Evolutionary conservation across 148 eudicot genomes (phyloP).

Genomic region (Rhododendron kiyosumense): DNA sequence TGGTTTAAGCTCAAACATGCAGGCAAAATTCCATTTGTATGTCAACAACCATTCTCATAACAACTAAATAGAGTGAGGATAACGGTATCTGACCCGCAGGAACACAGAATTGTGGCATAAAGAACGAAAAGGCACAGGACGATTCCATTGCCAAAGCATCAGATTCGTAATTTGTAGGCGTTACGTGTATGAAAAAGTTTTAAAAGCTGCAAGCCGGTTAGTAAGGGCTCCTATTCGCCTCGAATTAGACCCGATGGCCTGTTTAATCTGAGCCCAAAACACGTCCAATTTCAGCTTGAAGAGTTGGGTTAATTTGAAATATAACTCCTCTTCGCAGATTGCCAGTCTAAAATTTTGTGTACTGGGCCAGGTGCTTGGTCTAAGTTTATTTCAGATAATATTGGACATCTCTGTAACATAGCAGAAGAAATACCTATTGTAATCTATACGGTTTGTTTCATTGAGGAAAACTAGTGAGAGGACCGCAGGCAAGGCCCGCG

Average conservation of each 20-base stretch:
- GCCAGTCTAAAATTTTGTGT: not conserved
- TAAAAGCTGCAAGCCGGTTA: not conserved
- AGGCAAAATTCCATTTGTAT: not conserved
- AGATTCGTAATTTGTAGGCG: not conserved
- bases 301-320: not conserved
- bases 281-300: not conserved
- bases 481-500: no score
- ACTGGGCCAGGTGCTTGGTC: not conserved
- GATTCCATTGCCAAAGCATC: not conserved
- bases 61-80: not conserved
- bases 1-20: not conserved
- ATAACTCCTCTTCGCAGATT: not conserved
- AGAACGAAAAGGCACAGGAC: not conserved
- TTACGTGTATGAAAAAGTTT: not conserved
- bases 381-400: not conserved
- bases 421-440: no score
- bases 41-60: not conserved
- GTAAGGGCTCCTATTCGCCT: not conserved
- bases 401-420: not conserved
- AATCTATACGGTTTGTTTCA: no score
- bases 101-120: not conserved
- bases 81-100: not conserved
- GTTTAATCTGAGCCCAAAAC: not conserved
- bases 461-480: no score
- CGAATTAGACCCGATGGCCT: not conserved